Base-by-base conservation (phyloP, 129 eudicot species). In the Chrysanthemum lavandulifolium region DNA sequence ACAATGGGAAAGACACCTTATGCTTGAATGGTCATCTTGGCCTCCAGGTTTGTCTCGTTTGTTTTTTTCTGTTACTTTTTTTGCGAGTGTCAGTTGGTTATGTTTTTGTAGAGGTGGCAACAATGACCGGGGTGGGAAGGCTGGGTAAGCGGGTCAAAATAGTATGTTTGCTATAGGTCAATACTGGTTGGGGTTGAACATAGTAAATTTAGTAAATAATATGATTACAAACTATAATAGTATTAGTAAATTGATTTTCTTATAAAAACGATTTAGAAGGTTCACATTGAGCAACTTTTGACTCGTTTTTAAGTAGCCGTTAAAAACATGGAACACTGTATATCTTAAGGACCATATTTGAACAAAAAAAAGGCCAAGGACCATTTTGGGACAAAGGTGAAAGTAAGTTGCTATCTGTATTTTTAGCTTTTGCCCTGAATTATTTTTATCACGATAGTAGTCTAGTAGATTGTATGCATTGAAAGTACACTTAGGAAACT, bases 1-100 rank as follows among this genome's bases (percentile, higher is more conserved):
- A 5, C 92, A 87, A 75, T 93, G 98, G 98, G 89, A 86, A 53
- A 78, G 58, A 23, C 82, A 84, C 76, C 81, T 93, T 61, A 78
- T 68, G 61, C 83, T 80, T 71, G 98, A 93, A 84, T 93, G 90
- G 96, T 82, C 65, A 66, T 80, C 97, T 61, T 93, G 97, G 98
- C 92, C 96, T 31, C 86, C 91, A 93, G 98, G 98, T 93, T 78
- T 57, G 81, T 2, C 56, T 77, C 52, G 47, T 40, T 40, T 40
- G 47, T 1, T 40, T 40, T 73, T 36, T 74, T 54, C 15, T 9
- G 6, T 59, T 76, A 68, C 23, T 16, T 13, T 23, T 50, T 57
- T 21, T 18, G 3, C 54, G 47, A 40, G 27, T 59, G 48, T 25
- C 14, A 31, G 43, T 2, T 67, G 13, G 55, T 49, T 25, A 25